These are phyloP conservation scores for Gossypium schwendimanii DNA, from an alignment of 441 rosid species.

Conservation along the genomic window DNA sequence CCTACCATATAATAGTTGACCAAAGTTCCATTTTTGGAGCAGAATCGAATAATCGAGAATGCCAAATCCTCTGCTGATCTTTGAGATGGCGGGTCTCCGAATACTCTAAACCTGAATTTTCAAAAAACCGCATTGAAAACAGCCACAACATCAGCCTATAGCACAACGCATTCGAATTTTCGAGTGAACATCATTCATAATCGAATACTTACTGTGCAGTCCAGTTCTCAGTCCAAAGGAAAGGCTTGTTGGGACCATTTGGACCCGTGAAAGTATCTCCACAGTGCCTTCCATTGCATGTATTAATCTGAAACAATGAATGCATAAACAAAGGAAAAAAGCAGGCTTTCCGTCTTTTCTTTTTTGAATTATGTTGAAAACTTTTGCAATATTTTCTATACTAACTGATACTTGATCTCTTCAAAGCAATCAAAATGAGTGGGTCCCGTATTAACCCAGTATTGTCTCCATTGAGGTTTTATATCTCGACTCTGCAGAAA, in stretches of 20 bases:
- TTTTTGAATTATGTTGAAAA: too few relatives aligned
- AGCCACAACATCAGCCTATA: neutral
- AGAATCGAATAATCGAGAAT: slow-evolving; percentile 66
- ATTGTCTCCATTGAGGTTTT: too few relatives aligned
- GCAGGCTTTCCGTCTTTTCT: too few relatives aligned
- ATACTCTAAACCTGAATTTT: slow-evolving; percentile 61
- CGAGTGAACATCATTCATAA: neutral
- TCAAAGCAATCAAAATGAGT: neutral
- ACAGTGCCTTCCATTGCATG: slow-evolving; percentile 93
- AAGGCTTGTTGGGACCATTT: slow-evolving; percentile 61
- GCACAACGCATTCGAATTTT: neutral
- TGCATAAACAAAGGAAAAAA: too few relatives aligned
- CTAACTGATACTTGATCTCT: neutral
- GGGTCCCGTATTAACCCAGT: too few relatives aligned
- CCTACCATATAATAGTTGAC: slow-evolving; percentile 84
- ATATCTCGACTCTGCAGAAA: too few relatives aligned
- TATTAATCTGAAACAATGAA: slow-evolving; percentile 49
- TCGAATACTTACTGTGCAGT: slow-evolving; percentile 63
- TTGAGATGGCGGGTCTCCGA: slow-evolving; percentile 83
- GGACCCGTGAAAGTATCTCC: slow-evolving; percentile 90
- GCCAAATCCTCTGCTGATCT: slow-evolving; percentile 82
- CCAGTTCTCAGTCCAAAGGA: slow-evolving; percentile 92
- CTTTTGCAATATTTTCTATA: neutral
- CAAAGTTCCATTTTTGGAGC: slow-evolving; percentile 67
- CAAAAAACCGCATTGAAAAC: slow-evolving; percentile 4